phyloP scores from a whole-genome alignment of 2,329 filamentous ascomycete species.

The Diaporthe caulivora region DNA sequence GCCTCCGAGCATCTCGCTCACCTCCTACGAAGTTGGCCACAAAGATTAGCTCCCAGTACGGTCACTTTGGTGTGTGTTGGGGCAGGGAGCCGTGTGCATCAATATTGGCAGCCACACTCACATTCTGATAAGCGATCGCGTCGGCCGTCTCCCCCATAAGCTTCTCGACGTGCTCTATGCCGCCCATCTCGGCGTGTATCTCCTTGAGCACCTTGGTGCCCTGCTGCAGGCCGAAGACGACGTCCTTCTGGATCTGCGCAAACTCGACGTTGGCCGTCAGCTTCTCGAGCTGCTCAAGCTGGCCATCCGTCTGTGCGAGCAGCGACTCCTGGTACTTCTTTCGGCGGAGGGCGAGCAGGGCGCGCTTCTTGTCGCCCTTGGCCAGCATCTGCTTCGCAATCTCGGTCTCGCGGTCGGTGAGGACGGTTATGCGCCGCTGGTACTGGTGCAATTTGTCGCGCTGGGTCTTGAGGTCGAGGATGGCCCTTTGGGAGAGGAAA shows the following conservation, averaged over 20 bases:
- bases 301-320: constrained; percentile 88
- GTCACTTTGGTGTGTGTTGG: neutral
- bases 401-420: constrained; percentile 89
- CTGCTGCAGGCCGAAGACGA: constrained; percentile 91
- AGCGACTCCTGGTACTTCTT: constrained; percentile 98
- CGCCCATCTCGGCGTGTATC: constrained; percentile 96
- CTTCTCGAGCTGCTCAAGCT: constrained; percentile 93
- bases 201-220: constrained; percentile 90
- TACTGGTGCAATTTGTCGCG: constrained; percentile 98
- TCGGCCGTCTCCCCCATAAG: constrained; percentile 93
- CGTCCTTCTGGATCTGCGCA: constrained; percentile 95
- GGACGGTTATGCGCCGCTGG: constrained; percentile 86
- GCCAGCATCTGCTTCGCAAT: constrained; percentile 87
- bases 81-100: neutral
- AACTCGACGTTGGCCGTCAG: constrained; percentile 93
- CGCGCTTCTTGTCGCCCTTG: constrained; percentile 82
- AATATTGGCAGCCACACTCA: constrained; percentile 52
- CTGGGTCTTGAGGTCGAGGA: constrained; percentile 97
- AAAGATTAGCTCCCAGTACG: constrained; percentile 5
- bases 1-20: constrained; percentile 90
- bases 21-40: constrained; percentile 71
- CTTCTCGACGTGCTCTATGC: constrained; percentile 93
- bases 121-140: constrained; percentile 90
- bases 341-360: constrained; percentile 87
- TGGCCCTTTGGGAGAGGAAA: constrained; percentile 74